Evolutionary conservation across 75 land plant genomes (phyloP).

Genomic region (Sequoia sempervirens): DNA sequence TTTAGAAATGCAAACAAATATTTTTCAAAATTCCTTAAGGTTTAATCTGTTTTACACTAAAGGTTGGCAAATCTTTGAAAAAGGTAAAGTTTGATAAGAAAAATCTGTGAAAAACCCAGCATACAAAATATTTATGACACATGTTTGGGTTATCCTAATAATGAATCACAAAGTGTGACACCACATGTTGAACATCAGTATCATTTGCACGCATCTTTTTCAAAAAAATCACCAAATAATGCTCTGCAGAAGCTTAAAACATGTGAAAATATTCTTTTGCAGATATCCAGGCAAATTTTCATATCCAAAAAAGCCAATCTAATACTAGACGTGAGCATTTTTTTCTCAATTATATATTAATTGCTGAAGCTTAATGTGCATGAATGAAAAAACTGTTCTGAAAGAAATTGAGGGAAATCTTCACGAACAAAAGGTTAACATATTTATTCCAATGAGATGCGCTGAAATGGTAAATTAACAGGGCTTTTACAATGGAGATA

Average conservation of each 20-base stretch:
- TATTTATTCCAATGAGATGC: background rate
- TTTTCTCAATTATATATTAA: too few species aligned
- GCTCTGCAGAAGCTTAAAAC: background rate
- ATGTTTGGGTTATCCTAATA: background rate
- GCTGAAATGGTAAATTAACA: too few species aligned
- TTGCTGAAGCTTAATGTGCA: background rate
- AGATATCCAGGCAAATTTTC: background rate
- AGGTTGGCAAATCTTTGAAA: background rate
- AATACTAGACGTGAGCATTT: too few species aligned
- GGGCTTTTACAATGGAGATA: too few species aligned
- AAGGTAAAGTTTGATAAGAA: background rate
- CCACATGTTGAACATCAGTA: too few species aligned
- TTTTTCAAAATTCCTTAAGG: background rate
- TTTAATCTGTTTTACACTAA: background rate
- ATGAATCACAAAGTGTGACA: background rate
- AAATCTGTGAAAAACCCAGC: background rate
- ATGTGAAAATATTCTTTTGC: background rate
- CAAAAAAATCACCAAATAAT: background rate
- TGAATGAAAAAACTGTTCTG: background rate
- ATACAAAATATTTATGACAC: background rate
- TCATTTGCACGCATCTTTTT: background rate
- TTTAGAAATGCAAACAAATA: background rate
- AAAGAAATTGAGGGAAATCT: background rate
- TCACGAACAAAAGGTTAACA: background rate
- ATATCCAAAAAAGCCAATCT: background rate